Conservation (phyloP, 2,329 filamentous ascomycete genomes). For the Fusarium metavorans region DNA sequence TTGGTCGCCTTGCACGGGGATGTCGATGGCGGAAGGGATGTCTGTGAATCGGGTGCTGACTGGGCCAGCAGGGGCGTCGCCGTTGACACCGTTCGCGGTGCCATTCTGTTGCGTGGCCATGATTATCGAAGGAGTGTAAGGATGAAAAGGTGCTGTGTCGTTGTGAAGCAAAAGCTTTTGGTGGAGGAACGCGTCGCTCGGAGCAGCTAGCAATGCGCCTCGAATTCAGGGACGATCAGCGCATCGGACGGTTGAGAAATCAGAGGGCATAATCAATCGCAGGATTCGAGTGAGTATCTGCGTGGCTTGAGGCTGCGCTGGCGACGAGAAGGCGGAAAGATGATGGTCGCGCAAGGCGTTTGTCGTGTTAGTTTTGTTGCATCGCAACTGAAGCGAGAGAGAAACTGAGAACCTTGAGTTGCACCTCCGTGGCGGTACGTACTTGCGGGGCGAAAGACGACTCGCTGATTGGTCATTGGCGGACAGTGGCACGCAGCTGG, state of each 20-base stretch:
- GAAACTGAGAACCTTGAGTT: slow-evolving; percentile 29
- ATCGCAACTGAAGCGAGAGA: slow-evolving; percentile 27
- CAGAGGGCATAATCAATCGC: slow-evolving; percentile 45
- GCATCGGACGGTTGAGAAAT: slow-evolving; percentile 43
- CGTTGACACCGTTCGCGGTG: slow-evolving; percentile 59
- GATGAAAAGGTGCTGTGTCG: slow-evolving; percentile 18
- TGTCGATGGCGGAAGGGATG: slow-evolving; percentile 74
- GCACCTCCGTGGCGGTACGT: slow-evolving; percentile 15
- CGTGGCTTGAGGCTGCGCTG: not conserved
- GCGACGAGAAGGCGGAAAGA: slow-evolving; percentile 6
- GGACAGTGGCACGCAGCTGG: not conserved
- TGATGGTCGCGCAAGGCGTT: slow-evolving; percentile 27
- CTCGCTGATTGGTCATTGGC: slow-evolving; percentile 13
- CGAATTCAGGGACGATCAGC: slow-evolving; percentile 43
- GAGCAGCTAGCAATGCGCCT: slow-evolving; percentile 48
- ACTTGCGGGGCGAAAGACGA: not conserved
- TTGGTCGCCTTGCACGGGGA: slow-evolving; percentile 72
- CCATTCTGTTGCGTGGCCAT: slow-evolving; percentile 61
- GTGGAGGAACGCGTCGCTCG: slow-evolving; percentile 47
- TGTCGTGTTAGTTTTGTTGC: slow-evolving; percentile 40
- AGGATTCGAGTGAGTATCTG: not conserved
- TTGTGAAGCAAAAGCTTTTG: slow-evolving; percentile 23
- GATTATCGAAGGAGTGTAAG: slow-evolving; percentile 5
- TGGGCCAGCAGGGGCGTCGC: slow-evolving; percentile 50
- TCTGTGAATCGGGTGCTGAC: slow-evolving; percentile 72